Evolutionary conservation across 495 filamentous ascomycete genomes (phyloP).

Genomic region (Penicillium bialowiezense): DNA sequence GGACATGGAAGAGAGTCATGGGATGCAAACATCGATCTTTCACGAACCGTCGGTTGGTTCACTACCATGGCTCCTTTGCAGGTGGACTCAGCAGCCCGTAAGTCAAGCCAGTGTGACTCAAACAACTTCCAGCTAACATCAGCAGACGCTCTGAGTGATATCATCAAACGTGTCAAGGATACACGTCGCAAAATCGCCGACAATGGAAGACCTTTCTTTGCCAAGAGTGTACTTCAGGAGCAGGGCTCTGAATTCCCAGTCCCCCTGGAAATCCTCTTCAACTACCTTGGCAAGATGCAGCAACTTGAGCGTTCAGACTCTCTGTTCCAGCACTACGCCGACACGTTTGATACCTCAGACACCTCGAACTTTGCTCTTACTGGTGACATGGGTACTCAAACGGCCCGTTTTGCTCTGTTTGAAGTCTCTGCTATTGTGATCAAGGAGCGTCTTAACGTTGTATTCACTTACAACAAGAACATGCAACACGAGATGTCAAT

Average conservation of each 20-base stretch:
- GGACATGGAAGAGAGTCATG: slow-evolving; percentile 56
- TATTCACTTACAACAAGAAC: slow-evolving; percentile 59
- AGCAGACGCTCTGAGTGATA: slow-evolving; percentile 27
- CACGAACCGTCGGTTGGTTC: slow-evolving; percentile 61
- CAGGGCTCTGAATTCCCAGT: slow-evolving; percentile 42
- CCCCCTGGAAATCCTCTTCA: slow-evolving; percentile 69
- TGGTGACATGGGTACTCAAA: slow-evolving; percentile 45
- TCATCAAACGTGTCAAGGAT: slow-evolving; percentile 48
- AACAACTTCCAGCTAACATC: background rate
- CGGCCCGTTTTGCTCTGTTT: slow-evolving; percentile 58
- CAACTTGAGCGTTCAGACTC: slow-evolving; percentile 58
- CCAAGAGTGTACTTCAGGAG: slow-evolving; percentile 47
- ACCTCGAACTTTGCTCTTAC: slow-evolving; percentile 39
- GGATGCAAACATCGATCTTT: slow-evolving; percentile 48
- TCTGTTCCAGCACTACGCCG: slow-evolving; percentile 58
- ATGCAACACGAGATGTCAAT: slow-evolving; percentile 58
- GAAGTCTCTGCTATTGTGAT: slow-evolving; percentile 59
- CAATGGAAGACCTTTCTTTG: slow-evolving; percentile 47
- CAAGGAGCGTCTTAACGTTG: slow-evolving; percentile 57
- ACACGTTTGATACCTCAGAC: slow-evolving; percentile 38
- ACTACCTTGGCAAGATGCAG: slow-evolving; percentile 61
- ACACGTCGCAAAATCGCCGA: slow-evolving; percentile 34
- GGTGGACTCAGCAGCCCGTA: slow-evolving; percentile 27
- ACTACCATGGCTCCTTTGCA: slow-evolving; percentile 52
- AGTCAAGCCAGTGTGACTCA: slow-evolving; percentile 9